A percentile compares a stretch with the other conserved stretches of the same genome.
These are phyloP conservation scores for Trypanosoma lewisi DNA, from an alignment of 208 protist species.

Conservation along the genomic window DNA sequence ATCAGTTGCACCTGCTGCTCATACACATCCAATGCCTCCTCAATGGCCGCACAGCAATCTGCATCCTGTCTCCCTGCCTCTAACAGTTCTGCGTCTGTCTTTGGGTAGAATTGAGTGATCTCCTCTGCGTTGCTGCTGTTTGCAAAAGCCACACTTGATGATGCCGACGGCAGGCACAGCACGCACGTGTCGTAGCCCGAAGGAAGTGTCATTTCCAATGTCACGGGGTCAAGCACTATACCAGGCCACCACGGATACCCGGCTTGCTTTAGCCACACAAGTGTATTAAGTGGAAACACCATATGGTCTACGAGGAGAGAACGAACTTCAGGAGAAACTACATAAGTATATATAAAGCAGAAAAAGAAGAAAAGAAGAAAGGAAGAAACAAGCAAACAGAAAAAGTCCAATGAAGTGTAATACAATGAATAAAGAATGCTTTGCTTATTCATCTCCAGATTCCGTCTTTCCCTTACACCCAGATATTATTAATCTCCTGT, in stretches of 20 bases:
- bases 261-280: slow-evolving; percentile 80
- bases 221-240: slow-evolving; percentile 50
- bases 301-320: no score
- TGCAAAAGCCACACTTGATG: slow-evolving; percentile 58
- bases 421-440: background rate
- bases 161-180: slow-evolving; percentile 52
- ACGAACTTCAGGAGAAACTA: no score
- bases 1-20: slow-evolving; percentile 17
- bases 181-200: slow-evolving; percentile 56
- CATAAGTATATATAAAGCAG: slow-evolving; percentile 2
- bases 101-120: slow-evolving; percentile 30
- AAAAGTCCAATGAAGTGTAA: background rate
- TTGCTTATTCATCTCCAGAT: background rate
- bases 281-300: slow-evolving; percentile 34
- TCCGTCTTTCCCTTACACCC: background rate
- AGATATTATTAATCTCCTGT: background rate
- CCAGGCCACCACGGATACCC: slow-evolving; percentile 87
- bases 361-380: slow-evolving; percentile 19
- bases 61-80: slow-evolving; percentile 30
- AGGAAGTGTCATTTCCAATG: slow-evolving; percentile 30
- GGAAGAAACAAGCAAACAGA: background rate
- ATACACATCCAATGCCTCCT: slow-evolving; percentile 41
- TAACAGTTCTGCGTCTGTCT: slow-evolving; percentile 38
- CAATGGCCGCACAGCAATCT: slow-evolving; percentile 55
- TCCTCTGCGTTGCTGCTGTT: slow-evolving; percentile 34